phyloP scores from a whole-genome alignment of 2,329 filamentous ascomycete species.

The Elsinoe ampelina region DNA sequence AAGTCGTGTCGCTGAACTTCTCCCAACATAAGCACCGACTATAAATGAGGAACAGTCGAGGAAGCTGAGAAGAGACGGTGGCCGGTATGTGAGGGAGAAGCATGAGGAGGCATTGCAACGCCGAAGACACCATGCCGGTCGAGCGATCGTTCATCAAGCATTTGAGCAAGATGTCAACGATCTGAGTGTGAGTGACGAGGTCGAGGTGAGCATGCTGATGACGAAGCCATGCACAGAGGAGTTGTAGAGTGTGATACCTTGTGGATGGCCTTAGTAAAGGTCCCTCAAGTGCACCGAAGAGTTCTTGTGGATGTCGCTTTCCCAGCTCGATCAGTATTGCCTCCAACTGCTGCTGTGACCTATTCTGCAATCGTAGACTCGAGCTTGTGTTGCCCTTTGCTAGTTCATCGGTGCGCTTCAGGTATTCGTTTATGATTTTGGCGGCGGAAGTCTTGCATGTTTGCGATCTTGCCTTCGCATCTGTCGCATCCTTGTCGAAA shows the following conservation, averaged over 20 bases:
- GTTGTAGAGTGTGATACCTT: conserved; percentile 54
- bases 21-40: conserved; percentile 74
- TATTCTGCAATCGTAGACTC: conserved; percentile 28
- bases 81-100: conserved; percentile 71
- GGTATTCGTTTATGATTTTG: conserved; percentile 39
- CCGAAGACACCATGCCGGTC: conserved; percentile 64
- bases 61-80: conserved; percentile 58
- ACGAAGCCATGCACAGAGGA: conserved; percentile 65
- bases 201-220: conserved; percentile 73
- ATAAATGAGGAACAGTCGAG: conserved; percentile 72
- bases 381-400: conserved; percentile 24
- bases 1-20: conserved; percentile 34
- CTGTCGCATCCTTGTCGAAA: conserved; percentile 50
- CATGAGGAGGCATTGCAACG: conserved; percentile 69
- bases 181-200: conserved; percentile 58
- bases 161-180: conserved; percentile 62
- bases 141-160: conserved; percentile 72
- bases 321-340: conserved; percentile 48
- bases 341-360: conserved; percentile 43
- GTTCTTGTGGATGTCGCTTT: conserved; percentile 58
- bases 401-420: conserved; percentile 33
- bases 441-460: conserved; percentile 45
- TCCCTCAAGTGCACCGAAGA: conserved; percentile 56
- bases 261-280: conserved; percentile 56
- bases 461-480: conserved; percentile 36